phyloP scores from a whole-genome alignment of 2,329 filamentous ascomycete genomes.

The Arthroderma sp. region DNA sequence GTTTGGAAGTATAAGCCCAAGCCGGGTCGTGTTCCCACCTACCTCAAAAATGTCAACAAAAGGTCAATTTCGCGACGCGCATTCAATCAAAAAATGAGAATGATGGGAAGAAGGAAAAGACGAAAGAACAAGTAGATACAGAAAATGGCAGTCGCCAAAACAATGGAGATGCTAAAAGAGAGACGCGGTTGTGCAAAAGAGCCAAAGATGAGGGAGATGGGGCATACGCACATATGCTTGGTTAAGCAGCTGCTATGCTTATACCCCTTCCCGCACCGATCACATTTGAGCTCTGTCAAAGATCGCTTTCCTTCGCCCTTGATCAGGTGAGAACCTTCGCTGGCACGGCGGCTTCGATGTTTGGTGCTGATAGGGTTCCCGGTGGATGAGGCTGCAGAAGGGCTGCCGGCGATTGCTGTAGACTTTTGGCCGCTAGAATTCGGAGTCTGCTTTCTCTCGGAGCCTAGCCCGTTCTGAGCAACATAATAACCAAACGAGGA shows the following conservation, averaged over 20 bases:
- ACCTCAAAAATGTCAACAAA: slow-evolving; percentile 26
- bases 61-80: not conserved
- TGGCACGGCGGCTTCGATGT: slow-evolving; percentile 52
- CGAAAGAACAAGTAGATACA: not conserved
- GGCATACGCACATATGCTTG: slow-evolving; percentile 91
- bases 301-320: slow-evolving; percentile 71
- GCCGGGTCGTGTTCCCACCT: slow-evolving; percentile 99
- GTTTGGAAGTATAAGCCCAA: slow-evolving; percentile 93
- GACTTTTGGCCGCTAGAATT: slow-evolving; percentile 20
- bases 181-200: slow-evolving; percentile 21
- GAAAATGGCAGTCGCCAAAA: not conserved
- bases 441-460: slow-evolving; percentile 28
- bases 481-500: slow-evolving; percentile 29
- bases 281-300: slow-evolving; percentile 80
- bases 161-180: slow-evolving; percentile 1
- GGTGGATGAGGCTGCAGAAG: slow-evolving; percentile 28
- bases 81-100: not conserved
- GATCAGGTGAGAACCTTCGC: slow-evolving; percentile 70
- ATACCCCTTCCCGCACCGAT: slow-evolving; percentile 98
- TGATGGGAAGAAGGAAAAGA: slow-evolving; percentile 1
- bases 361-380: slow-evolving; percentile 36
- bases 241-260: slow-evolving; percentile 99
- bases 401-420: slow-evolving; percentile 35
- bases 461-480: slow-evolving; percentile 20
- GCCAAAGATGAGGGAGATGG: slow-evolving; percentile 22